Evolutionary conservation across 2,329 filamentous ascomycete species (phyloP), one percentile per base, ranked within the genome.

Genomic region (Fusarium virguliforme): DNA sequence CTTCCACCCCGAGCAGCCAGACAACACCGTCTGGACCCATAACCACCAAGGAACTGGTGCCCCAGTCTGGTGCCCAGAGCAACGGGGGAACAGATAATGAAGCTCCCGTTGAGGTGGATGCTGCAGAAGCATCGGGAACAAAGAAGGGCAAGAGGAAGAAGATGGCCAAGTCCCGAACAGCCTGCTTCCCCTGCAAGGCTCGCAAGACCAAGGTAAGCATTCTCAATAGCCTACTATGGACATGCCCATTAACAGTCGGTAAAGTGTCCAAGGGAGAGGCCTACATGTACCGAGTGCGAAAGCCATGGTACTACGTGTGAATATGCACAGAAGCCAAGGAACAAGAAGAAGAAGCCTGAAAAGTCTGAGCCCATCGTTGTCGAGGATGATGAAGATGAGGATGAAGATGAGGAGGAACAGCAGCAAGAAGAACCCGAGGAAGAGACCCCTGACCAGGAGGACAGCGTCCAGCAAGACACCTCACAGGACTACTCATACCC

Each of bases 201-300:
- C 64, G 75, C 61, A 85, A 77, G 67, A 72, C 77, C 38, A 85
- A 84, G 79, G 84, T 83, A 68, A 63, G 77, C 60, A 15, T 22
- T 4, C 12, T 35, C 4, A 18, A 12, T 4, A 26, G 46, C 15
- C 4, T 15, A 8, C 15, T 12, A 26, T n/a, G 32, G 10, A 22
- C 8, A 24, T 9, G 18, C 32, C n/a, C 46, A 56, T 18, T 56
- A 62, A 43, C 65, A 15, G 40, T 8, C 3, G 5, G 12, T 26
- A 13, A 24, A 85, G 83, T 86, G 84, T 48, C 79, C 83, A 10
- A 81, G 78, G 51, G 79, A 80, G 43, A 79, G 76, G 40, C 84
- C 84, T 4, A 72, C 72, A 2, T 86, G 85, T 65, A 75, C 74
- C 7, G 78, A 79, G 38, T 86, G 84, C 28, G 60, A 77, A 24